Evolutionary conservation across 805 yeast species (phyloP).

Genomic region (Metschnikowia corniflorae): DNA sequence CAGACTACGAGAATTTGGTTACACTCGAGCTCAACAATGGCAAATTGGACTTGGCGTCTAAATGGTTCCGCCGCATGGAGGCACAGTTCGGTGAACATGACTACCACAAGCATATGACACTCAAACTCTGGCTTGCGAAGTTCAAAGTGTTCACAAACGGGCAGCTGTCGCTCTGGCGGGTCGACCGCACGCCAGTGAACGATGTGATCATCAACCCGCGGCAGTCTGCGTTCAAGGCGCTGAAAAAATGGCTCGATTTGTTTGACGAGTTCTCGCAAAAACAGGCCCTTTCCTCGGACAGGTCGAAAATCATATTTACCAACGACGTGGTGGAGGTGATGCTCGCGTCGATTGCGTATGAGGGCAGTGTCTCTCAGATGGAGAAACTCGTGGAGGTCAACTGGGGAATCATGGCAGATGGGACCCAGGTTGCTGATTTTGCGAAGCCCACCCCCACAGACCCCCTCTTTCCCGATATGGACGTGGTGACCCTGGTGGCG

Average conservation of each 20-base stretch:
- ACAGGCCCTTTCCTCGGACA: constrained; percentile 3
- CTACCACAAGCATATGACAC: constrained; percentile 24
- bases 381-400: constrained; percentile 23
- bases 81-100: constrained; percentile 12
- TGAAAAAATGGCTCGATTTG: constrained; percentile 20
- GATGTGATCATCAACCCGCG: constrained; percentile 19
- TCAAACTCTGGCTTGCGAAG: constrained; percentile 33
- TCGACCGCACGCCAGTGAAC: constrained; percentile 20
- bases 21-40: constrained; percentile 31
- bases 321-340: constrained; percentile 24
- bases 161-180: constrained; percentile 30
- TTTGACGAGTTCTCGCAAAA: constrained; percentile 23
- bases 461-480: constrained; percentile 23
- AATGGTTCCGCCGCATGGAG: constrained; percentile 37
- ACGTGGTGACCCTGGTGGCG: constrained; percentile 29
- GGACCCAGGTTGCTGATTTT: constrained; percentile 16
- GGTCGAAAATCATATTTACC: constrained; percentile 12
- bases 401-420: constrained; percentile 32
- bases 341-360: constrained; percentile 33
- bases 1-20: constrained; percentile 40
- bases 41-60: constrained; percentile 39
- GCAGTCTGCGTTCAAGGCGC: constrained; percentile 19
- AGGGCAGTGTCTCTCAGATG: constrained; percentile 21
- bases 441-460: constrained; percentile 9
- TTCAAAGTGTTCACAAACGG: constrained; percentile 34